phyloP scores from a whole-genome alignment of 2,329 filamentous ascomycete genomes.

The Cytospora chrysosperma region DNA sequence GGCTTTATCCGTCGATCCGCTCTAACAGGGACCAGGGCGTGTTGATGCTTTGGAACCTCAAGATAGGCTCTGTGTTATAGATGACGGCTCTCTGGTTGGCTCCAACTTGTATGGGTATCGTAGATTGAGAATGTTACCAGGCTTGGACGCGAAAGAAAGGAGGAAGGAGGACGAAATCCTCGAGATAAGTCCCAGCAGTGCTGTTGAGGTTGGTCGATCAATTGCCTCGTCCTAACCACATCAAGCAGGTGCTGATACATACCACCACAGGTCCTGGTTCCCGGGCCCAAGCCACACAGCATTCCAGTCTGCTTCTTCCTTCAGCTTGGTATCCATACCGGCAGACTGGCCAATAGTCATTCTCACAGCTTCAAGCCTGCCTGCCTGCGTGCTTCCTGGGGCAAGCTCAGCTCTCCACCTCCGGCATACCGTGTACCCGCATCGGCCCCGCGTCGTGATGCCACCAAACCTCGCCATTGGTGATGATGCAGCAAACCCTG shows the following conservation, averaged over 20 bases:
- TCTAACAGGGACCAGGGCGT: neutral
- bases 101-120: too few relatives aligned
- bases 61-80: too few relatives aligned
- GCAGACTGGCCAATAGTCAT: neutral
- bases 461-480: neutral
- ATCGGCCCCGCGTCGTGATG: constrained; percentile 1
- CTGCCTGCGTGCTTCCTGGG: too few relatives aligned
- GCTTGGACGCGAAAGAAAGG: neutral
- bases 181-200: neutral
- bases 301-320: neutral
- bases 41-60: too few relatives aligned
- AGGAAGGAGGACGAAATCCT: neutral
- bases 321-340: too few relatives aligned
- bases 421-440: neutral
- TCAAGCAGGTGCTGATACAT: constrained; percentile 10
- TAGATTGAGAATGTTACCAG: neutral
- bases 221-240: neutral
- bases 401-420: neutral
- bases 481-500: neutral
- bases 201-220: neutral
- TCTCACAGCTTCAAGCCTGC: neutral
- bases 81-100: too few relatives aligned
- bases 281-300: neutral
- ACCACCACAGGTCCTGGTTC: neutral
- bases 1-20: neutral